Conservation (phyloP, 1,139 yeast genomes). For the Candida tropicalis region DNA sequence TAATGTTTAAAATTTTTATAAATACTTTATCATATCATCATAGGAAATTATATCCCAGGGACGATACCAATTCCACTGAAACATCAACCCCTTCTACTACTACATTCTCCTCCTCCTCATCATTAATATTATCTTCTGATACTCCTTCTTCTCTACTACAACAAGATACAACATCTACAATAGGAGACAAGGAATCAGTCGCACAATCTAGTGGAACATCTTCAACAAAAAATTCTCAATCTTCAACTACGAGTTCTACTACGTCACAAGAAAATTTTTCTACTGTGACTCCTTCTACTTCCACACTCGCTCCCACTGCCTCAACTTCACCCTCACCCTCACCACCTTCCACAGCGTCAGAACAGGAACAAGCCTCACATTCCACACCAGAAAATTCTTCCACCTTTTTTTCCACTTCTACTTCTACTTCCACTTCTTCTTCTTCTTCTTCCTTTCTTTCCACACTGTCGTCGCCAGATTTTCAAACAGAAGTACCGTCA, state of each 20-base stretch:
- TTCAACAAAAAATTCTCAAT: background rate
- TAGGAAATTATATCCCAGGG: background rate
- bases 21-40: background rate
- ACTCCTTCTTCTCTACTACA: background rate
- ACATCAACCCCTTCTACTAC: background rate
- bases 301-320: background rate
- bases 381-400: slow-evolving; percentile 1
- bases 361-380: too few species aligned
- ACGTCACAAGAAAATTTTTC: slow-evolving; percentile 2
- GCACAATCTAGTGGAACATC: too few species aligned
- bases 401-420: background rate
- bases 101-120: background rate
- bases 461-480: slow-evolving; percentile 2
- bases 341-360: background rate
- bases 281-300: background rate
- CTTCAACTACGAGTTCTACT: background rate
- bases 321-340: background rate
- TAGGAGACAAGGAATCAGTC: too few species aligned
- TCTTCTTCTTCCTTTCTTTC: slow-evolving; percentile 2
- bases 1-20: background rate
- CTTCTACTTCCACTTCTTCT: slow-evolving; percentile 3
- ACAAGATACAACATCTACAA: too few species aligned
- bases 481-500: slow-evolving; percentile 1
- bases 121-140: background rate
- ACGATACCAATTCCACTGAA: background rate